A percentile compares a stretch with the other conserved stretches of the same genome.
Evolutionary conservation across 306 rosid genomes (phyloP).

Genomic region (Ochetophila trinervis): DNA sequence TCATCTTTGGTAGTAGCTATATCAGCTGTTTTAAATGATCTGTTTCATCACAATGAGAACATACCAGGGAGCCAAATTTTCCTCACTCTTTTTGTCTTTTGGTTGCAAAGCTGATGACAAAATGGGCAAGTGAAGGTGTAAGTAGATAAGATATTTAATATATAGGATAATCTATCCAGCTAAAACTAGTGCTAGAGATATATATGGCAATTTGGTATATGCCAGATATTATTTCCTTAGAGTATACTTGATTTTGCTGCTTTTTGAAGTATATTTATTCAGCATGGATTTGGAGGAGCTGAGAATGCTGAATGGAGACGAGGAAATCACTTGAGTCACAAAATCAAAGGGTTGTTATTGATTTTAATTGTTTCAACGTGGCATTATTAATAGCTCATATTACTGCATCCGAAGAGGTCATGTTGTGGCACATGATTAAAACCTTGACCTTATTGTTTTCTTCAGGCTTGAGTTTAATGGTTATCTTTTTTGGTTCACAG

Average conservation of each 20-base stretch:
- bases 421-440: too few species aligned
- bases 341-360: conserved; percentile 80
- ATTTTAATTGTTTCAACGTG: conserved; percentile 69
- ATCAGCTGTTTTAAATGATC: too few species aligned
- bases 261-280: conserved; percentile 8
- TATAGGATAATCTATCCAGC: neutral
- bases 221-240: neutral
- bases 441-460: too few species aligned
- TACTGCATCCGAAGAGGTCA: too few species aligned
- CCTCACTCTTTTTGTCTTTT: too few species aligned
- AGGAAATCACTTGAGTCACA: conserved; percentile 92
- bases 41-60: too few species aligned
- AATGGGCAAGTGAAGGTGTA: neutral
- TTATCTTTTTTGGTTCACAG: too few species aligned
- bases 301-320: too few species aligned
- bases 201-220: neutral
- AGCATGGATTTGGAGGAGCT: conserved; percentile 75
- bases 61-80: too few species aligned
- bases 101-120: too few species aligned
- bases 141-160: neutral
- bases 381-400: conserved; percentile 73
- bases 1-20: neutral
- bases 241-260: neutral
- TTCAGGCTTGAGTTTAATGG: too few species aligned
- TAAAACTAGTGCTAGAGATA: neutral